Base-by-base conservation (phyloP, 2,329 filamentous ascomycete genomes). In the Davidsoniella virescens region DNA sequence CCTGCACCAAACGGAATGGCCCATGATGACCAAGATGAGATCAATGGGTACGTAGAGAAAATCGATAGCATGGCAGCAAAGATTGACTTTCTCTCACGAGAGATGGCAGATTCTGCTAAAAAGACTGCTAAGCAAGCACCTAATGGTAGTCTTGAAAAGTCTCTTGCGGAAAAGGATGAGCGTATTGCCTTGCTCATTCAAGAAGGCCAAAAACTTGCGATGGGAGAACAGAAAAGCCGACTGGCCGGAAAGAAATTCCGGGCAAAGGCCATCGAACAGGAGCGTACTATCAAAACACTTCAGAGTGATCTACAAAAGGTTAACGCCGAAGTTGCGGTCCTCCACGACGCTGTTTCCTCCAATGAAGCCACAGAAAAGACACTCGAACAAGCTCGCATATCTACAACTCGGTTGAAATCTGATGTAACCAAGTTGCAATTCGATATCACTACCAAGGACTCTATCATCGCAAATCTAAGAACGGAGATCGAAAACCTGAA, bases 51-150 rank as follows among this genome's bases (percentile, higher is more conserved):
- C 55, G 74, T 90, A 5, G 92, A 98, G 64, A 80, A 84, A 36
- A 92, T 95, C 50, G 92, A 98, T 67, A 84, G 88, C 3, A 67
- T 98, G 1, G 86, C 96, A 62, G 79, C 87, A 5, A 96, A 98
- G 61, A 68, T 98, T 25, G 82, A 88, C 56, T 95, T 93, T 59
- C 69, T 98, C 10, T 81, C 88, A 2, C 82, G 82, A 54, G 84
- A 88, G 59, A 81, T 84, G 10, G 77, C 83, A 0, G 82, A 88
- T 29, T 72, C 81, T 0, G 86, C 92, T 1, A 82, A 80, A 59
- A 76, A 78, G 56, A 73, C 79, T 5, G 79, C 77, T 2, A 67
- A 72, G n/a, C 67, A 72, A 20, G 78, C 82, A 1, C 67, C 75
- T 2, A 61, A 75, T 0, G 82, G 82, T 5, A 84, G 80, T 51